Conservation (phyloP, 2,329 filamentous ascomycete species). For the Fusarium poae region DNA sequence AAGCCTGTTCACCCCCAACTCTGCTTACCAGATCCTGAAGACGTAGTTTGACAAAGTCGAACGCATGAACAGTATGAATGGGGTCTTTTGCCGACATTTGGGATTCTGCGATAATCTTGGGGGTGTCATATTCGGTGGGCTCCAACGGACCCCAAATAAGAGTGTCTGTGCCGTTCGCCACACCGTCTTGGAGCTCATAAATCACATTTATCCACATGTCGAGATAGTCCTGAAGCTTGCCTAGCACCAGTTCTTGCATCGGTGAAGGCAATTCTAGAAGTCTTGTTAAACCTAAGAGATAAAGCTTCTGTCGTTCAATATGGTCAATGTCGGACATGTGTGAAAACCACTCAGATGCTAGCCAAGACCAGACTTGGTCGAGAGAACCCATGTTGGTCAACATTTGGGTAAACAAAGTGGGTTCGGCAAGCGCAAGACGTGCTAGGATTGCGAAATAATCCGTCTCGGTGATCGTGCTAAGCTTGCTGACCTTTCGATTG, state of each 20-base stretch:
- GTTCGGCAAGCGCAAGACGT: slow-evolving; percentile 80
- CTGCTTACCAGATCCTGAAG: slow-evolving; percentile 70
- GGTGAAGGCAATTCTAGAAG: slow-evolving; percentile 74
- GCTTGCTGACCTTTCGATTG: slow-evolving; percentile 74
- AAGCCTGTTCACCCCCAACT: slow-evolving; percentile 73
- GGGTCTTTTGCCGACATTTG: slow-evolving; percentile 71
- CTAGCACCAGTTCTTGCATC: slow-evolving; percentile 69
- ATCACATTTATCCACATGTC: slow-evolving; percentile 80
- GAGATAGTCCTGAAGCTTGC: slow-evolving; percentile 78
- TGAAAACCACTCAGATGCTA: slow-evolving; percentile 74
- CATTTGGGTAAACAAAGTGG: slow-evolving; percentile 73
- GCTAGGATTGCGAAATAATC: slow-evolving; percentile 89
- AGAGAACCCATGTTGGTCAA: slow-evolving; percentile 62
- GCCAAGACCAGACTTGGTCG: slow-evolving; percentile 70
- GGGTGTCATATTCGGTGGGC: slow-evolving; percentile 67
- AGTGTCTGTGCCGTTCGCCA: slow-evolving; percentile 64
- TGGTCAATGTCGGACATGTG: slow-evolving; percentile 77
- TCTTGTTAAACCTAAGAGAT: slow-evolving; percentile 78
- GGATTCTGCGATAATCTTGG: slow-evolving; percentile 66
- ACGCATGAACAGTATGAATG: slow-evolving; percentile 74
- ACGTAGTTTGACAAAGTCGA: slow-evolving; percentile 73
- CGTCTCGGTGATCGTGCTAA: slow-evolving; percentile 82
- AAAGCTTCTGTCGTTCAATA: slow-evolving; percentile 76
- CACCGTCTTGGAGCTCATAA: slow-evolving; percentile 73
- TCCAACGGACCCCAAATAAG: slow-evolving; percentile 62